Percentiles rank a stretch among this genome's conserved stretches.
Evolutionary conservation across 2,329 filamentous ascomycete species (phyloP).

Genomic region (Neonectria magnoliae): DNA sequence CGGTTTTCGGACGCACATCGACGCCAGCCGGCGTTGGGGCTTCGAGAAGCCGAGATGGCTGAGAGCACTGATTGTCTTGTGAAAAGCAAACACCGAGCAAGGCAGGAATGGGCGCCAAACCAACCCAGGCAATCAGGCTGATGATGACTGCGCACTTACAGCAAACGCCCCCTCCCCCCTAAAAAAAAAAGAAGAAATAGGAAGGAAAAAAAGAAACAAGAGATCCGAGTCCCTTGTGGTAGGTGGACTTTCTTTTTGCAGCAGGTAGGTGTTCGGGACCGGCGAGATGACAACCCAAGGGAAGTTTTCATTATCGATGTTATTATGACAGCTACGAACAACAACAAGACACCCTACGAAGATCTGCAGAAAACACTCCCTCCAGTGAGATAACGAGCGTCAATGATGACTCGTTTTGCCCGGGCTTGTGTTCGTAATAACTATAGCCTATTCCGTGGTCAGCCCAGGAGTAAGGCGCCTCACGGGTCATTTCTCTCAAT

Average conservation of each 20-base stretch:
- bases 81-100: background rate
- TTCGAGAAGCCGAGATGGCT: background rate
- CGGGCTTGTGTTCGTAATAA: background rate
- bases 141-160: background rate
- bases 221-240: background rate
- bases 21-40: background rate
- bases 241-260: constrained; percentile 8
- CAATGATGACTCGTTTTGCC: background rate
- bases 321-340: background rate
- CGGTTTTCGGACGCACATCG: constrained; percentile 27
- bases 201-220: background rate
- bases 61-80: background rate
- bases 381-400: background rate
- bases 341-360: background rate
- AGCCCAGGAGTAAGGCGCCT: background rate
- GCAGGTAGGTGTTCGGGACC: background rate
- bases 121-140: background rate
- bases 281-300: background rate
- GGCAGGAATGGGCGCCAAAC: background rate
- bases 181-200: too few relatives aligned
- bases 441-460: background rate
- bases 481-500: background rate
- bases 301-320: background rate
- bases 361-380: background rate
- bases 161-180: too few relatives aligned